Base-by-base conservation (phyloP, 2,329 filamentous ascomycete species). In the Bipolaris zeicola region DNA sequence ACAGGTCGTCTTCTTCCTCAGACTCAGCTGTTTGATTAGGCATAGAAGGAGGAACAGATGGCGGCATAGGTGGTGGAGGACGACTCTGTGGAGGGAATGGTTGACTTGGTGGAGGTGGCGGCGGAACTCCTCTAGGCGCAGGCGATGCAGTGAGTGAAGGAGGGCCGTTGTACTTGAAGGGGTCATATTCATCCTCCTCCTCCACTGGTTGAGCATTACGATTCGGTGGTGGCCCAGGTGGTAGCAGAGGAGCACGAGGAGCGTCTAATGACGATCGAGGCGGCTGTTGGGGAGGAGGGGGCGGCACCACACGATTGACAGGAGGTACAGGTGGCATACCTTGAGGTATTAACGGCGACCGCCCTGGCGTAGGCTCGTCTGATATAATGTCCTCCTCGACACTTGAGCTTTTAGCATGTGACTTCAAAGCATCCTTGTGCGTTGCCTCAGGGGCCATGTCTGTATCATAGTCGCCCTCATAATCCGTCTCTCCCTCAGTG, bases 391-490 rank as follows among this genome's bases (percentile, higher is more conserved):
- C 85, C 37, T 83, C 86, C 60, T 96, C 92, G 51, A 90, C 72
- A 71, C 90, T 96, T 6, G 89, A 86, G 43, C 94, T 91, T 51
- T 89, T 85, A 6, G 84, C 85, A 74, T 96, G 92, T 7, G 91
- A 81, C 75, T 94, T 96, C 59, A 98, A 77, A 0, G 94, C 93
- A 78, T 96, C 94, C 77, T 96, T 97, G 76, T 96, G 92, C 53
- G 90, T 91, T n/a, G 87, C 92, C 8, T 91, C 89, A n/a, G 93
- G 91, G 1, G 90, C 93, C 71, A 98, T 98, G 73, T 98, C 95
- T 6, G 95, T 98, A 67, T 98, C 95, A 73, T 98, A 98, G 71
- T 98, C 95, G 6, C 94, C 95, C 72, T 99, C 95, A 70, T 98
- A 98, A 71, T 97, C 94, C 0, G 92, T 96, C 33, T 92, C 84